A percentile compares a stretch with the other conserved stretches of the same genome.
phyloP scores from a whole-genome alignment of 805 yeast species.

The Schizosaccharomyces octosporus region DNA sequence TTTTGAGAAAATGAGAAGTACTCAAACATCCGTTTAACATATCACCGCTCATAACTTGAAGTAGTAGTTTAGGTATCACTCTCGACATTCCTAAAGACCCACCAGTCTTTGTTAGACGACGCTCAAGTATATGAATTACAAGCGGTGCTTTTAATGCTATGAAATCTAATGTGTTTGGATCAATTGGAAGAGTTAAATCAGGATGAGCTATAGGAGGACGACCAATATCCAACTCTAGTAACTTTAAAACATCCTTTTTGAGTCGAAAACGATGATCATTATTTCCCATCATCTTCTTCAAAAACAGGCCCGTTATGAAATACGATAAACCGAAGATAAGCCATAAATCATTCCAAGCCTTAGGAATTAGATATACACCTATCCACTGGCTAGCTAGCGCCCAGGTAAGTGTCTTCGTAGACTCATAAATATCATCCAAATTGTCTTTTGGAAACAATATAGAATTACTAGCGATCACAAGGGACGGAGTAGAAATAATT shows the following conservation, averaged over 20 bases:
- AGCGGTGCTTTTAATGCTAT: slow-evolving; percentile 62
- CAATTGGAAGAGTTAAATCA: slow-evolving; percentile 29
- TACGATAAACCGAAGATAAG: slow-evolving; percentile 63
- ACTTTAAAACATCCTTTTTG: slow-evolving; percentile 34
- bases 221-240: slow-evolving; percentile 54
- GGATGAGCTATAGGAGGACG: slow-evolving; percentile 38
- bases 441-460: slow-evolving; percentile 46
- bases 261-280: slow-evolving; percentile 59
- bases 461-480: slow-evolving; percentile 34
- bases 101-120: slow-evolving; percentile 88
- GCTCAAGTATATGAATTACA: slow-evolving; percentile 60
- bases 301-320: slow-evolving; percentile 55
- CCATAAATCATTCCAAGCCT: slow-evolving; percentile 63
- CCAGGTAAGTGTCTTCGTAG: slow-evolving; percentile 42
- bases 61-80: slow-evolving; percentile 68
- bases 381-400: slow-evolving; percentile 78
- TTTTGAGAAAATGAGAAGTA: slow-evolving; percentile 64
- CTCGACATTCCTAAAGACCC: slow-evolving; percentile 78
- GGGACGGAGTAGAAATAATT: slow-evolving; percentile 46
- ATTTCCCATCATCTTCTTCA: slow-evolving; percentile 48
- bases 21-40: slow-evolving; percentile 52
- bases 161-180: slow-evolving; percentile 38
- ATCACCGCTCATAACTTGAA: slow-evolving; percentile 92
- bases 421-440: slow-evolving; percentile 53
- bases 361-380: slow-evolving; percentile 73